Base-by-base conservation (phyloP, 768 basidiomycete genomes). In the Russula abietina region DNA sequence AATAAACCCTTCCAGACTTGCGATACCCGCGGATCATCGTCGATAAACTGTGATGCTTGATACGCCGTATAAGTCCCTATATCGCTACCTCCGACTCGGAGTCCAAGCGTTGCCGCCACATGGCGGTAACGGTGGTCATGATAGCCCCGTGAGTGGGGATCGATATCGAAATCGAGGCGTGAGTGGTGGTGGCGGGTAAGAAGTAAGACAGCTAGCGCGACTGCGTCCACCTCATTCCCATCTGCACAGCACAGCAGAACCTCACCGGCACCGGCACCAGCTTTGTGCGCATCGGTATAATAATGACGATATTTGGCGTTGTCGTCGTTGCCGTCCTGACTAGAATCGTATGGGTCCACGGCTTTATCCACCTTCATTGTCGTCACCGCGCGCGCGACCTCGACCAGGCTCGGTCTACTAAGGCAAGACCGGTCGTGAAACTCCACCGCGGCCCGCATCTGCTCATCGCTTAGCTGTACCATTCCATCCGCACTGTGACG, bases 1-100 rank as follows among this genome's bases (percentile, higher is more conserved):
- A 63, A 17, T 28, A 63, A 33, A 1, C 62, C 62, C 36, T 59
- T 63, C 62, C 62, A 63, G 22, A 53, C 12, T 11, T 48, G 43
- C 3, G 51, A 53, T 45, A 63, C 57, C 0, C 28, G 33, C 0
- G 33, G 28, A 26, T 58, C 62, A 1, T 49, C 36, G 3, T 63
- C 62, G 2, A 63, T 46, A 11, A 41, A 26, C 45, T 9, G n/a
- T n/a, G 46, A 46, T 4, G 52, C 51, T 2, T 5, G 46, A 10
- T 63, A 54, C 11, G 36, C 45, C 4, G 26, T 24, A 38, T 49
- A 26, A 38, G 17, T 14, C 11, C 36, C 48, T 14, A 26, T 1
- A 16, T 12, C 24, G 24, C 8, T 6, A 16, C 5, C 24, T 14
- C 14, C 26, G 8, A 16, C 24, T 14, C 14, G 14, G 8, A 16